phyloP scores from a whole-genome alignment of 805 yeast species.

The Teunomyces lycoperdinae region DNA sequence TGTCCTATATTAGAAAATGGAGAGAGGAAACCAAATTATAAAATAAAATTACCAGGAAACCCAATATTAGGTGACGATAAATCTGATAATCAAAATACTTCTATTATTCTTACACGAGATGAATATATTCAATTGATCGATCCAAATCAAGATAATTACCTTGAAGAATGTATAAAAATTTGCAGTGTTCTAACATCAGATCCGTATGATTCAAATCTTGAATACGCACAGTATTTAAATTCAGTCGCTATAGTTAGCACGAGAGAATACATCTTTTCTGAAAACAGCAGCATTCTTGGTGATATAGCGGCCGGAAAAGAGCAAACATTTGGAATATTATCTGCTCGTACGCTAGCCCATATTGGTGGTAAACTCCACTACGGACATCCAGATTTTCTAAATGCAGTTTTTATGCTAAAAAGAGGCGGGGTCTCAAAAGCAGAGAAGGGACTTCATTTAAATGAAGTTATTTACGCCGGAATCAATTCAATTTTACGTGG shows the following conservation, averaged over 20 bases:
- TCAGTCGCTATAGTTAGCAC: conserved; percentile 96
- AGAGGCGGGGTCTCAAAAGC: conserved; percentile 96
- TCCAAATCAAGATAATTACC: conserved; percentile 93
- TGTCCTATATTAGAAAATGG: conserved; percentile 52
- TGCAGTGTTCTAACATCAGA: conserved; percentile 73
- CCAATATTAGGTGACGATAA: conserved; percentile 97
- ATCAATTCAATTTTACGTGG: conserved; percentile 88
- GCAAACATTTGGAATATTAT: conserved; percentile 93
- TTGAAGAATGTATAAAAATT: conserved; percentile 91
- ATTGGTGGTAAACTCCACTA: conserved; percentile 94
- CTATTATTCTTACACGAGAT: conserved; percentile 84
- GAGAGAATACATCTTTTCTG: conserved; percentile 91
- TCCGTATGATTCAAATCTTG: conserved; percentile 45
- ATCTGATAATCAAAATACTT: conserved; percentile 93
- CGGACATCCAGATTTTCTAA: conserved; percentile 95
- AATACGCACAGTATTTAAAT: conserved; percentile 18
- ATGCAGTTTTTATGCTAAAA: conserved; percentile 88
- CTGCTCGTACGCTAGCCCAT: conserved; percentile 89
- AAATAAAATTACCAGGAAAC: conserved; percentile 84
- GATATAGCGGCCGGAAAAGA: conserved; percentile 98
- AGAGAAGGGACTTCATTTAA: conserved; percentile 86
- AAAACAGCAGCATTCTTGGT: conserved; percentile 86
- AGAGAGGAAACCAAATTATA: conserved; percentile 36
- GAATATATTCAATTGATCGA: conserved; percentile 94
- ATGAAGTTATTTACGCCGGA: conserved; percentile 96